Evolutionary conservation across 73 alveolate species (phyloP), one percentile per base, ranked within the genome.

Genomic region (Paramecium octaurelia): DNA sequence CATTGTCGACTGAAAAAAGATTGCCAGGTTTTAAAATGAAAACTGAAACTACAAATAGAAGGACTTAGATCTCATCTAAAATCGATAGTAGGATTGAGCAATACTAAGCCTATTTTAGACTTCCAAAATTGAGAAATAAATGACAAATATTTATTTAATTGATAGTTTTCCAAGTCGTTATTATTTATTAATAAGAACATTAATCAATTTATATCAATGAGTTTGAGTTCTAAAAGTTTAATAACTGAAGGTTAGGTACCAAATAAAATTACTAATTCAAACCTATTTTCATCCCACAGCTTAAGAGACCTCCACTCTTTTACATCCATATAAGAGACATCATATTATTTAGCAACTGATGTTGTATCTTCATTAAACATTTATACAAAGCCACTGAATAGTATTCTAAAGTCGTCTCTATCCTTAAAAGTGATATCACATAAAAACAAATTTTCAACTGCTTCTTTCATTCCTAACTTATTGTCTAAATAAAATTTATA

Each of bases 401-500:
- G 31, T 20, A 80, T 80, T 43, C 91, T 40, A 80, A 80, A 80
- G 8, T 80, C 70, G 46, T 80, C 91, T 80, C 91, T 80, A 80
- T 80, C 91, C 18, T 80, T 80, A 48, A 80, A 48, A 4, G 91
- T 80, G 7, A 80, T 42, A 80, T 80, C 91, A 44, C 91, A 80
- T 80, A 80, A 80, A 80, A 40, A 80, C 9, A 80, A 27, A 80
- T 80, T 80, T 27, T 80, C 70, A 80, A 80, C 91, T 10, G 12
- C 48, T 48, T 80, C 91, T 23, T 80, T 80, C 70, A 80, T 80
- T 10, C 91, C 91, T 46, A 80, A 43, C 27, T 48, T 80, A 43
- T 80, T 80, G 18, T 80, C 91, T 48, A 80, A 80, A 80, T 80
- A 46, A 21, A 80, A 44, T 44, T 80, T 80, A 18, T 44, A 43